Conservation (phyloP, 768 basidiomycete genomes). For the Dictyophora rubrovolvata region DNA sequence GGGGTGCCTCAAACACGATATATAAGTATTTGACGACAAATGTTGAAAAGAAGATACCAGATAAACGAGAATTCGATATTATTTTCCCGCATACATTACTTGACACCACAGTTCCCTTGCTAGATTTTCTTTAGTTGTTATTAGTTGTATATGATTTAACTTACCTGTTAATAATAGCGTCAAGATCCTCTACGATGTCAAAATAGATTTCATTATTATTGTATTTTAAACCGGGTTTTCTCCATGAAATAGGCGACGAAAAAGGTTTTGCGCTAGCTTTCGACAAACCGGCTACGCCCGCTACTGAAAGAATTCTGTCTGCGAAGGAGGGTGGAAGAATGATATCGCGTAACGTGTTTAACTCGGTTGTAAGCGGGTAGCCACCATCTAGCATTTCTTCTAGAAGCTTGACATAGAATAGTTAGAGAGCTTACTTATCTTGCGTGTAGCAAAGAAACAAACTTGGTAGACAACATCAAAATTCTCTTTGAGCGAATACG, state of each 20-base stretch:
- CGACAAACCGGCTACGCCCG: conserved; percentile 37
- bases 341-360: conserved; percentile 85
- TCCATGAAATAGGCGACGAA: conserved; percentile 89
- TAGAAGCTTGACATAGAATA: conserved; percentile 47
- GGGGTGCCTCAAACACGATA: conserved; percentile 56
- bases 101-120: conserved; percentile 13
- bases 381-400: conserved; percentile 94
- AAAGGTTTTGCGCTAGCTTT: conserved; percentile 42
- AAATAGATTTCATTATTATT: conserved; percentile 89
- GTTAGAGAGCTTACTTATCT: conserved; percentile 8
- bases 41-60: conserved; percentile 15
- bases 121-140: not conserved
- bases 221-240: conserved; percentile 73
- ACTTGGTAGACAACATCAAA: conserved; percentile 96
- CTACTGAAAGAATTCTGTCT: conserved; percentile 49
- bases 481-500: conserved; percentile 74
- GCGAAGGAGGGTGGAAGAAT: conserved; percentile 86
- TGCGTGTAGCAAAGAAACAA: conserved; percentile 12
- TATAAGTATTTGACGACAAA: not conserved
- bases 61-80: conserved; percentile 15
- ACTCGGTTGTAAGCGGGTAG: conserved; percentile 83
- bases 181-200: conserved; percentile 76
- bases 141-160: conserved; percentile 13
- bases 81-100: conserved; percentile 16
- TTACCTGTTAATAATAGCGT: conserved; percentile 70